Evolutionary conservation across 73 alveolate species (phyloP), one percentile per base, ranked within the genome.

Genomic region (Paramecium primaurelia): DNA sequence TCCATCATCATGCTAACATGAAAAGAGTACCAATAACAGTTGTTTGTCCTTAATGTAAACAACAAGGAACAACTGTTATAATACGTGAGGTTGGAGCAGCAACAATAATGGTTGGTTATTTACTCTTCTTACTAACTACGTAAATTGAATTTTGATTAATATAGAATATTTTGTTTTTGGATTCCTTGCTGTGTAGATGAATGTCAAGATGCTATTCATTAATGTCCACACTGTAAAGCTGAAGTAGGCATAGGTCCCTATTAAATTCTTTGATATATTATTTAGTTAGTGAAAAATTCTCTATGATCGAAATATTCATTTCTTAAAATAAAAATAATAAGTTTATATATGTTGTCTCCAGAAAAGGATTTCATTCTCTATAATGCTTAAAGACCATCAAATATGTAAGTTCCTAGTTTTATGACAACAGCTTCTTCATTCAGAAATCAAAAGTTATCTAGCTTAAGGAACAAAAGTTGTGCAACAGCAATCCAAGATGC

Each of bases 151-250:
- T 5, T 2, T 12, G 8, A 8, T 16, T 30, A 75, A 75, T 75
- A 75, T 75, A 75, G 88, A 38, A 38, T 75, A 38, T 75, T 75
- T 38, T 75, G 88, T 16, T 75, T 36, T 75, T 75, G 88, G 88
- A 38, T 75, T 14, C 88, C 88, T n/a, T 75, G 58, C 30, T 75
- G 88, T 42, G 88, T 75, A 25, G 68, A 16, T 36, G 88, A 75
- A 36, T 75, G 88, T 10, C 26, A 75, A 42, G 88, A 75, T 75
- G 47, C 58, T 8, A 42, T 75, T 36, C 88, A 75, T 75, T 25
- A 38, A 30, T 75, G 88, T 37, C 88, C 88, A 75, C 8, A 75
- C 12, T 75, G 88, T 75, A 42, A 42, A 10, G 58, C 68, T 1
- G 88, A 75, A 75, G 88, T 75, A 38, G 88, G 88, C 4, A 75